These are phyloP conservation scores for Saxophila tyrrhenica DNA, from an alignment of 495 filamentous ascomycete genomes.

Conservation along the genomic window DNA sequence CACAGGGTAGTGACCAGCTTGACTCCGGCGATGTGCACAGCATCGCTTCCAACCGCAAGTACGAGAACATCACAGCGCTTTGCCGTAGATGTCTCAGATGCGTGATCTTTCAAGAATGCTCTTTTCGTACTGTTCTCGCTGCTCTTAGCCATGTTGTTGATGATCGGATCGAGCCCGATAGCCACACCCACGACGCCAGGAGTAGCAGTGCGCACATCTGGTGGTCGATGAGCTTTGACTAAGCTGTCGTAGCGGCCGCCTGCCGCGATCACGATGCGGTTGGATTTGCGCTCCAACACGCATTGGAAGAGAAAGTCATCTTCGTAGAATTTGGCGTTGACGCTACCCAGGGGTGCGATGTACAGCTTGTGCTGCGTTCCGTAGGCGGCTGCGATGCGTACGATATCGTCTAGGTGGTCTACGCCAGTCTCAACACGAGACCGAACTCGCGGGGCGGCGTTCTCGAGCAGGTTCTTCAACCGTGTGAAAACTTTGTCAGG, in stretches of 20 bases:
- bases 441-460: conserved; percentile 37
- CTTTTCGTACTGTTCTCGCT: conserved; percentile 20
- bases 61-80: conserved; percentile 71
- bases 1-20: conserved; percentile 71
- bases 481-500: conserved; percentile 61
- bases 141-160: conserved; percentile 54
- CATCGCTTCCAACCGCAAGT: conserved; percentile 67
- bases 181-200: conserved; percentile 83
- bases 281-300: conserved; percentile 67
- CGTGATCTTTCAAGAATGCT: conserved; percentile 50
- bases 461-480: conserved; percentile 62
- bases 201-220: conserved; percentile 30
- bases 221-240: conserved; percentile 57
- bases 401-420: conserved; percentile 44
- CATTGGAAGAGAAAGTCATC: conserved; percentile 87
- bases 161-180: conserved; percentile 73
- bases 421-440: conserved; percentile 1
- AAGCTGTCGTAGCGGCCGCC: conserved; percentile 87
- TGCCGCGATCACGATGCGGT: conserved; percentile 76
- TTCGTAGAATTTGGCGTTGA: conserved; percentile 86
- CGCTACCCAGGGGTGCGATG: conserved; percentile 71
- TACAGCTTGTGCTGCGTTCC: conserved; percentile 68
- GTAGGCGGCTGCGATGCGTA: conserved; percentile 38
- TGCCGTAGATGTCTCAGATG: conserved; percentile 33
- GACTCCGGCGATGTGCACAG: conserved; percentile 62